phyloP scores from a whole-genome alignment of 306 rosid species.

The Ormosia emarginata region DNA sequence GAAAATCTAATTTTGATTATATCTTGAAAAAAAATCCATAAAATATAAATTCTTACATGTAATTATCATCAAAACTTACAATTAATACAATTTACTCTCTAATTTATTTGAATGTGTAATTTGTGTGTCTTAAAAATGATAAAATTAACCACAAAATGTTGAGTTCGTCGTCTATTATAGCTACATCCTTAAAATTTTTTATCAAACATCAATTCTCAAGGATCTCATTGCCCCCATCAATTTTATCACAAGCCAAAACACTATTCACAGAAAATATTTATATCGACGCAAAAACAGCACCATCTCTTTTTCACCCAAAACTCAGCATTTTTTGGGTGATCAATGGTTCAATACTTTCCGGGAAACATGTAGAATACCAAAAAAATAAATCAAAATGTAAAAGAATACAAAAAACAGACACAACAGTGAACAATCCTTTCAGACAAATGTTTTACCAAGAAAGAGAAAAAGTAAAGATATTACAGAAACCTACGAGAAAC shows the following conservation, averaged over 20 bases:
- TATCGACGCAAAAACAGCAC: not conserved
- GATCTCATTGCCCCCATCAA: not conserved
- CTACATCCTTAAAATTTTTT: not conserved
- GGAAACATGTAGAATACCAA: not conserved
- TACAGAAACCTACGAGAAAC: slow-evolving; percentile 7
- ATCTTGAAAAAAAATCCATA: too few relatives aligned
- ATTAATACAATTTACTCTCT: not conserved
- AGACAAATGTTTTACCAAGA: not conserved
- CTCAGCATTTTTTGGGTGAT: not conserved
- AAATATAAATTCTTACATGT: too few relatives aligned
- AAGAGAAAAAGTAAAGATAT: not conserved
- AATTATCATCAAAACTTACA: too few relatives aligned
- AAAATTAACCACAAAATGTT: not conserved
- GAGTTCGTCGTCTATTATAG: not conserved
- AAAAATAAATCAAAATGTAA: not conserved
- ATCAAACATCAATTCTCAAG: not conserved
- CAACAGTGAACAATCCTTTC: not conserved
- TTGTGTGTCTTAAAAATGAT: not conserved
- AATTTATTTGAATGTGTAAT: too few relatives aligned
- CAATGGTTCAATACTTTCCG: not conserved
- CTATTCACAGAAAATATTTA: not conserved
- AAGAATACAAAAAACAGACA: not conserved
- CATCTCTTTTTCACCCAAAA: not conserved
- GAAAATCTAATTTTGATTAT: too few relatives aligned
- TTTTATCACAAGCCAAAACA: not conserved